Conservation (phyloP, 805 yeast species). For the Ogataea minuta region DNA sequence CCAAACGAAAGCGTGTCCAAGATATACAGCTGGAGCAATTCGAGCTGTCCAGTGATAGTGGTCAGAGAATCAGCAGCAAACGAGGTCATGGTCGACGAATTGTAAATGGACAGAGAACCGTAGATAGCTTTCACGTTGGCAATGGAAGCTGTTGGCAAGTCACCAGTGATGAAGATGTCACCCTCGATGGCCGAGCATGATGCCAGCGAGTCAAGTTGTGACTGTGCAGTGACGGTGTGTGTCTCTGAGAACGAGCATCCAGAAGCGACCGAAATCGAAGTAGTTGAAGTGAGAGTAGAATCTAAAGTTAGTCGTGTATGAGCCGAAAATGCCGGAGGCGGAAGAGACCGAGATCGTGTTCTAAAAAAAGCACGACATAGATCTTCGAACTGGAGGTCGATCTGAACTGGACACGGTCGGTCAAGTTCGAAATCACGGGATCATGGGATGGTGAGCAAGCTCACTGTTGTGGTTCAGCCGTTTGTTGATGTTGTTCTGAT, state of each 20-base stretch:
- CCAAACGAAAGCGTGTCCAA: conserved; percentile 73
- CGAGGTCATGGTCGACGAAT: conserved; percentile 59
- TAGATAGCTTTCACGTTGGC: conserved; percentile 73
- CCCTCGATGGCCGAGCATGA: conserved; percentile 81
- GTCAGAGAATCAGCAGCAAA: conserved; percentile 79
- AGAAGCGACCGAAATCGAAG: conserved; percentile 47
- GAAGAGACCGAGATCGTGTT: conserved; percentile 2
- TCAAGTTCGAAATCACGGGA: too few relatives aligned
- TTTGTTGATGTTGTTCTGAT: too few relatives aligned
- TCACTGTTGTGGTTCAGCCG: too few relatives aligned
- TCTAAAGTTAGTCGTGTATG: conserved; percentile 25
- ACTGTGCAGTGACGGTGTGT: conserved; percentile 74
- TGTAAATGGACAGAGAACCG: conserved; percentile 69
- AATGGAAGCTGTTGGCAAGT: conserved; percentile 60
- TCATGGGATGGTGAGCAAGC: too few relatives aligned
- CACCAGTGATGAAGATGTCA: conserved; percentile 68
- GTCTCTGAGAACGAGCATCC: conserved; percentile 63
- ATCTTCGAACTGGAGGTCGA: not conserved
- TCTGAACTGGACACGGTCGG: too few relatives aligned
- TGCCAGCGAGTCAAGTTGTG: conserved; percentile 70
- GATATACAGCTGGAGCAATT: conserved; percentile 60
- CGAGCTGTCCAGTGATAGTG: conserved; percentile 69
- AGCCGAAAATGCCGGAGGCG: conserved; percentile 4
- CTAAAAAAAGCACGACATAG: conserved; percentile 5
- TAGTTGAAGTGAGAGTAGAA: conserved; percentile 55